Evolutionary conservation across 768 basidiomycete species (phyloP), one percentile per base, ranked within the genome.

Genomic region (Boletus tomentosulus): DNA sequence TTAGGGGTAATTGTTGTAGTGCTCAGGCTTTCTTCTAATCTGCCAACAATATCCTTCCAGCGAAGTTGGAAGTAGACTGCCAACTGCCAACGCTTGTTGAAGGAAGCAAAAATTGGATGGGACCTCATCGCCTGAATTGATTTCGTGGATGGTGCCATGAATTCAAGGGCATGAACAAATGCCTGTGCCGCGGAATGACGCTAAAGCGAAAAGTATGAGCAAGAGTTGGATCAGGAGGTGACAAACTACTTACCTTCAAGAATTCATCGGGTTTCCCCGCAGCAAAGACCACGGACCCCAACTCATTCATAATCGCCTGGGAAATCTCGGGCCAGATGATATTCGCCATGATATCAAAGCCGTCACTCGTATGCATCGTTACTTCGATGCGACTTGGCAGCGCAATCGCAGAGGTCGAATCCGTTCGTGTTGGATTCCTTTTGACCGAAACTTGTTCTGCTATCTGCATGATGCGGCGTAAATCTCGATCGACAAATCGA

Each of bases 1-100:
- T 58, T 50, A 12, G 76, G 67, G 43, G 79, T 77, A 24, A 85
- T 64, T 41, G 70, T 70, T 24, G 73, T 69, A 19, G 64, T 62
- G 16, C 70, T 65, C 13, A 98, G 71, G 2, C 73, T 70, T 12
- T 86, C 85, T 71, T 99, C 97, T 15, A 97, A 72, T 47, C 75
- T 77, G 1, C 79, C 73, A 0, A 94, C 83, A 48, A 96, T 89
- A 64, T 97, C 96, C 71, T 97, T 97, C 92, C 95, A 96, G 42
- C 96, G 81, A 56, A 99, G 75, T 64, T 99, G 97, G 68, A 96
- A 98, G 67, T 98, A 98, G 9, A 98, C 89, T 1, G 92, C 90
- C 3, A 99, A 79, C 66, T 98, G 97, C 95, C 97, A 99, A 34
- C 93, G 81, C 56, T 82, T 78, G 64, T 88, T 83, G 65, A 98